phyloP scores from a whole-genome alignment of 2,329 filamentous ascomycete genomes.

The Diaporthe amygdali region DNA sequence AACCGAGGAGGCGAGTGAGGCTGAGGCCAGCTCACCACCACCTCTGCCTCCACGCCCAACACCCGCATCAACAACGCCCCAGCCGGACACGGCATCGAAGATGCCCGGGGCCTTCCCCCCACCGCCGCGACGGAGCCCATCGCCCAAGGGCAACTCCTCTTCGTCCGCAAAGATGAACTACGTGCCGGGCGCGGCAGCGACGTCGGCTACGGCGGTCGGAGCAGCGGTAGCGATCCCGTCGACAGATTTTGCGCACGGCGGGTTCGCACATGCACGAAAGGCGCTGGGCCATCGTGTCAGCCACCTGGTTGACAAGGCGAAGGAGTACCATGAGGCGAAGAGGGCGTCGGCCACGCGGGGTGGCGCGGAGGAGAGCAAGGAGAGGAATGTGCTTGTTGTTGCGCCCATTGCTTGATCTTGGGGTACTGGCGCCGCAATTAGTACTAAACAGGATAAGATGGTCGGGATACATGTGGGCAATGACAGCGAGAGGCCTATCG shows the following conservation, averaged over 20 bases:
- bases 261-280: constrained; percentile 22
- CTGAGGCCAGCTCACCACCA: neutral
- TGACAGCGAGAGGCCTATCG: neutral
- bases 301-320: constrained; percentile 22
- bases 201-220: constrained; percentile 19
- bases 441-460: too few species aligned
- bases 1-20: neutral
- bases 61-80: neutral
- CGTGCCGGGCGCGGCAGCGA: constrained; percentile 19
- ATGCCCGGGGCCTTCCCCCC: constrained; percentile 20
- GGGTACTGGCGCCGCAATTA: too few species aligned
- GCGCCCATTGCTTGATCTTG: neutral
- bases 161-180: constrained; percentile 13
- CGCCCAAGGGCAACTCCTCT: neutral
- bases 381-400: neutral
- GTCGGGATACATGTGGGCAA: neutral
- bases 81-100: constrained; percentile 15
- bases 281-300: constrained; percentile 20
- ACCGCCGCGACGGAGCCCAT: neutral
- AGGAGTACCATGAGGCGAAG: constrained; percentile 23
- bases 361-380: neutral
- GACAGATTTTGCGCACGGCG: constrained; percentile 12
- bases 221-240: constrained; percentile 18
- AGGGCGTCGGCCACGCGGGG: neutral
- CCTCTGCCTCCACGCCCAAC: constrained; percentile 14